Conservation (phyloP, 1,139 yeast genomes). For the Yamadazyma diospyri region DNA sequence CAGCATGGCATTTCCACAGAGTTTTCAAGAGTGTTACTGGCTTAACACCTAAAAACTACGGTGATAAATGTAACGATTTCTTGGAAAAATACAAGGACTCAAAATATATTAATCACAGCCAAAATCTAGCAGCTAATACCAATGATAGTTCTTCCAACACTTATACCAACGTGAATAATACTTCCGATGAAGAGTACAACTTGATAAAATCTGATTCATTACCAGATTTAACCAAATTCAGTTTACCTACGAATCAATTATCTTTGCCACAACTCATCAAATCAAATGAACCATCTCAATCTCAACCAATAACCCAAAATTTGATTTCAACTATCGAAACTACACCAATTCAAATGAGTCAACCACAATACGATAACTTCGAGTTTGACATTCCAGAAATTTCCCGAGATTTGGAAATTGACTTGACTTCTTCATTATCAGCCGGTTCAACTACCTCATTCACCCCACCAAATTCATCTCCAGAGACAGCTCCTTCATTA, state of each 20-base stretch:
- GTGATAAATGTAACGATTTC: constrained; percentile 80
- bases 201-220: constrained; percentile 23
- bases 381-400: constrained; percentile 1
- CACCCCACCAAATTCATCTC: constrained; percentile 6
- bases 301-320: constrained; percentile 1
- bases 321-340: background rate
- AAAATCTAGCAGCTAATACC: too few relatives aligned
- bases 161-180: background rate
- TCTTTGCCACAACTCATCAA: constrained; percentile 4
- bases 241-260: constrained; percentile 7
- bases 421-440: constrained; percentile 4
- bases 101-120: constrained; percentile 14
- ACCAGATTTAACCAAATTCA: constrained; percentile 24
- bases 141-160: background rate
- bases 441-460: constrained; percentile 5
- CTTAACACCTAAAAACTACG: constrained; percentile 83
- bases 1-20: constrained; percentile 94
- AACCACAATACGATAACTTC: background rate
- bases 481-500: constrained; percentile 7
- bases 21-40: constrained; percentile 85
- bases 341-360: constrained; percentile 3
- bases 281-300: background rate
- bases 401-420: constrained; percentile 3
- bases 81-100: constrained; percentile 38
- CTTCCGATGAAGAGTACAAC: constrained; percentile 5